A percentile compares a stretch with the other conserved stretches of the same genome.
phyloP scores from a whole-genome alignment of 352 stramenopile genomes.

The Pythium plurisporium region DNA sequence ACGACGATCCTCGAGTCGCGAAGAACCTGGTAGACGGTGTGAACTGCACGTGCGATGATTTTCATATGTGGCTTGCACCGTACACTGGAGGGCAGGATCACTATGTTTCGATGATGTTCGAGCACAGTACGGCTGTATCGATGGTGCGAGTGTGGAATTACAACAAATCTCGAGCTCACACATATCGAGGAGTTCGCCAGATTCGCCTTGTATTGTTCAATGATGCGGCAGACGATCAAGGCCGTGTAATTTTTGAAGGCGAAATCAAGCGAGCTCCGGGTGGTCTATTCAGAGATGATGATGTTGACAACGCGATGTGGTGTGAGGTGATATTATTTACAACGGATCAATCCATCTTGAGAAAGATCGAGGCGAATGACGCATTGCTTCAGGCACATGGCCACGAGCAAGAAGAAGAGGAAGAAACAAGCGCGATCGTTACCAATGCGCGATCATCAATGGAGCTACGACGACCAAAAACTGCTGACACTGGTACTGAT shows the following conservation, averaged over 20 bases:
- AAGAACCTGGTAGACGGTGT: constrained; percentile 81
- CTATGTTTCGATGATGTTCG: constrained; percentile 54
- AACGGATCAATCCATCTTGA: constrained; percentile 48
- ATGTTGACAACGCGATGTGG: constrained; percentile 39
- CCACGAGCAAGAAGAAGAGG: constrained; percentile 40
- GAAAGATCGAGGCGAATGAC: constrained; percentile 71
- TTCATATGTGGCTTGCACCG: constrained; percentile 89
- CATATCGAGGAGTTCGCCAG: constrained; percentile 55
- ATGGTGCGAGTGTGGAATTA: constrained; percentile 93
- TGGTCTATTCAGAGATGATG: constrained; percentile 43
- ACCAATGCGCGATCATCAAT: constrained; percentile 34
- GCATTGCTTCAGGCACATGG: constrained; percentile 16
- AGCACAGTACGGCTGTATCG: constrained; percentile 35
- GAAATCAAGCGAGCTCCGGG: constrained; percentile 78
- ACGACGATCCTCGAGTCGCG: constrained; percentile 62
- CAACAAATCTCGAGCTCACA: constrained; percentile 88
- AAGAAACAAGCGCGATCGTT: constrained; percentile 34
- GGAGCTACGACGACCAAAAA: constrained; percentile 45
- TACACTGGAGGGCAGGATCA: constrained; percentile 55
- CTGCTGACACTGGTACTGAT: constrained; percentile 36
- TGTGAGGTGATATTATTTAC: constrained; percentile 89
- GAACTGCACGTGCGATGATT: constrained; percentile 88
- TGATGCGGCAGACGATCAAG: background rate
- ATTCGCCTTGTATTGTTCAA: constrained; percentile 54
- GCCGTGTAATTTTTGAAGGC: constrained; percentile 73